Conservation (phyloP, 495 filamentous ascomycete genomes). For the Penicillium desertorum region DNA sequence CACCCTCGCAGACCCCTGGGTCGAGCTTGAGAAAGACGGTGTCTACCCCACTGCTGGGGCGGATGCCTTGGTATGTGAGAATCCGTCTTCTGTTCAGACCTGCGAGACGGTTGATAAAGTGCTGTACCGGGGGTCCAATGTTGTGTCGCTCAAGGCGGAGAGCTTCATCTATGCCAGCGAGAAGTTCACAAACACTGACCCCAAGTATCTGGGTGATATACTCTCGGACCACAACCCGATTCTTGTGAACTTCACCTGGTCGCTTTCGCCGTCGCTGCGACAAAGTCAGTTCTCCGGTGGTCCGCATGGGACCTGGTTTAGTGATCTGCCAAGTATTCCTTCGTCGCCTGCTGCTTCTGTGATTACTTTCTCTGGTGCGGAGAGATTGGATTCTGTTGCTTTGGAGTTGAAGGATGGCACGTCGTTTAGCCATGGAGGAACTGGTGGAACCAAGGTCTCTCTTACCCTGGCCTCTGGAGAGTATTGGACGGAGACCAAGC, state of each 20-base stretch:
- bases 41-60: slow-evolving; percentile 44
- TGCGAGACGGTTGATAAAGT: slow-evolving; percentile 68
- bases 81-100: slow-evolving; percentile 45
- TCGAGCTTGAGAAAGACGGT: slow-evolving; percentile 47
- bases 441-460: slow-evolving; percentile 44
- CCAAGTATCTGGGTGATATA: slow-evolving; percentile 30
- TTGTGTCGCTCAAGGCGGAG: slow-evolving; percentile 43
- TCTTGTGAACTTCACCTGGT: slow-evolving; percentile 54
- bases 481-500: slow-evolving; percentile 47
- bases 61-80: slow-evolving; percentile 41
- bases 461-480: slow-evolving; percentile 49
- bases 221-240: slow-evolving; percentile 65
- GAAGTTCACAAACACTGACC: slow-evolving; percentile 54
- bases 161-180: slow-evolving; percentile 49
- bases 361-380: slow-evolving; percentile 50
- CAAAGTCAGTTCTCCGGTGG: slow-evolving; percentile 54
- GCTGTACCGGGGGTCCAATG: slow-evolving; percentile 52
- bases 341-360: slow-evolving; percentile 32
- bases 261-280: slow-evolving; percentile 36
- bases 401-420: slow-evolving; percentile 49
- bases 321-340: slow-evolving; percentile 43
- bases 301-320: slow-evolving; percentile 55
- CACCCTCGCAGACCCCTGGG: slow-evolving; percentile 52
- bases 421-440: slow-evolving; percentile 54
- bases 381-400: slow-evolving; percentile 51